Percentiles rank a stretch among this genome's conserved stretches.
phyloP scores from a whole-genome alignment of 2,329 filamentous ascomycete genomes.

The Aspergillus sp. region DNA sequence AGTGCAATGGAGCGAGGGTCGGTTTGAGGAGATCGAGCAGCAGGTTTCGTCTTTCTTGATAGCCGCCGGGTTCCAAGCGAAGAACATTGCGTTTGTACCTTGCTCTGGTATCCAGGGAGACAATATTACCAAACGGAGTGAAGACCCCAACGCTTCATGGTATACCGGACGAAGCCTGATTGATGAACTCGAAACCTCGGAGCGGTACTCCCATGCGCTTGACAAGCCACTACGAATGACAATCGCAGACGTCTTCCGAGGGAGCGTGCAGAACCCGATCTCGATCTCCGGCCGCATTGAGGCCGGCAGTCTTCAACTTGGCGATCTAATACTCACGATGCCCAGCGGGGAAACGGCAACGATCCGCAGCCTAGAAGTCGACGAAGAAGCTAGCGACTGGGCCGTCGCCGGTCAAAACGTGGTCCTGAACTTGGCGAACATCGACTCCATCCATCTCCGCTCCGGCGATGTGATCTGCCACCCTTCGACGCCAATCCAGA shows the following conservation, averaged over 20 bases:
- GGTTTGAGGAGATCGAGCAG: constrained; percentile 76
- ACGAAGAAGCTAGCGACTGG: constrained; percentile 69
- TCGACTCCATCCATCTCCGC: constrained; percentile 74
- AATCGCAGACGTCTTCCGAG: constrained; percentile 77
- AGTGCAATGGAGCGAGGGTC: constrained; percentile 69
- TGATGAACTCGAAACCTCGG: constrained; percentile 74
- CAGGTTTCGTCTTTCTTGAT: constrained; percentile 77
- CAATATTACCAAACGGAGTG: constrained; percentile 57
- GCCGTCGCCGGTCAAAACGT: constrained; percentile 87
- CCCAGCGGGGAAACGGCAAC: constrained; percentile 73
- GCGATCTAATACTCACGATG: constrained; percentile 70
- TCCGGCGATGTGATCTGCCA: constrained; percentile 82
- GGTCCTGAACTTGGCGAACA: constrained; percentile 71
- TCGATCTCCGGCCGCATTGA: constrained; percentile 83
- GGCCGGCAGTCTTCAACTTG: constrained; percentile 71
- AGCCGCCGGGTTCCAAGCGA: constrained; percentile 69
- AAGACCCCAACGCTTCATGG: constrained; percentile 57
- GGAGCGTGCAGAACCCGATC: constrained; percentile 68
- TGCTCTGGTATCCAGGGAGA: constrained; percentile 84
- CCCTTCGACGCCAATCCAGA: constrained; percentile 57
- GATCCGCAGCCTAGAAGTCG: constrained; percentile 72
- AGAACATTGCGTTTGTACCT: constrained; percentile 78
- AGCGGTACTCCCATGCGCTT: constrained; percentile 62
- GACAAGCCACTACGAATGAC: constrained; percentile 77
- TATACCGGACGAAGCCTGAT: constrained; percentile 72